These are phyloP conservation scores for Dinochytrium kinnereticum DNA, from an alignment of 371 early-diverging fungal species.

Conservation along the genomic window DNA sequence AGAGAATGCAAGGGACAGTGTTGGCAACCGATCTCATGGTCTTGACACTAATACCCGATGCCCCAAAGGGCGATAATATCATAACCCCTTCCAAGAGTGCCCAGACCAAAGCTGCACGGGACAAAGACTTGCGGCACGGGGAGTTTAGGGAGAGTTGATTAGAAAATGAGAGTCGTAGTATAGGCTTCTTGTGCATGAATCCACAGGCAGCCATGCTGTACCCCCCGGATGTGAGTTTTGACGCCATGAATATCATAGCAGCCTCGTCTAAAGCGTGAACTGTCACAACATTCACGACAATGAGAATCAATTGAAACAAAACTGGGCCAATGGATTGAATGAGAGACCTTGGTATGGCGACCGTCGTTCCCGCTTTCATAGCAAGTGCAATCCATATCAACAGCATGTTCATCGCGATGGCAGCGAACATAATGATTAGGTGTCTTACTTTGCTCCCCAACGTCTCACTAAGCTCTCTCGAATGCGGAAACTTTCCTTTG, in stretches of 20 bases:
- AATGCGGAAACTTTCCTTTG: constrained; percentile 25
- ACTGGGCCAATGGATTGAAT: constrained; percentile 21
- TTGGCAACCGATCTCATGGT: neutral
- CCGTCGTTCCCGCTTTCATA: constrained; percentile 11
- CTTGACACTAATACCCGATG: constrained; percentile 21
- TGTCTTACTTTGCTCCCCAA: constrained; percentile 22
- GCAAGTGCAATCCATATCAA: constrained; percentile 4
- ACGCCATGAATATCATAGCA: neutral
- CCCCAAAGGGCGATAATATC: constrained; percentile 27
- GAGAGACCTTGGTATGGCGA: neutral
- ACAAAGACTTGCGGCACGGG: constrained; percentile 28
- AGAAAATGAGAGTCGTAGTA: constrained; percentile 27
- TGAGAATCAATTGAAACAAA: constrained; percentile 26
- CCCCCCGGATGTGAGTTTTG: constrained; percentile 1
- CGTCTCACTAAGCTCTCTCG: constrained; percentile 40
- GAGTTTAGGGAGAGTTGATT: constrained; percentile 37
- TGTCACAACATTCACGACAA: constrained; percentile 30
- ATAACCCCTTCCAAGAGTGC: constrained; percentile 22
- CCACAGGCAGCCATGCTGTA: constrained; percentile 40
- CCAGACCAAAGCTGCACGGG: constrained; percentile 28
- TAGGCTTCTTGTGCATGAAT: constrained; percentile 32
- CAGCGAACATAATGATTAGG: neutral
- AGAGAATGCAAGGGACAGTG: constrained; percentile 21
- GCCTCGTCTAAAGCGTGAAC: constrained; percentile 16
- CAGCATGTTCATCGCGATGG: constrained; percentile 15